Base-by-base conservation (phyloP, 352 stramenopile species). In the Phytophthora sansomeana region DNA sequence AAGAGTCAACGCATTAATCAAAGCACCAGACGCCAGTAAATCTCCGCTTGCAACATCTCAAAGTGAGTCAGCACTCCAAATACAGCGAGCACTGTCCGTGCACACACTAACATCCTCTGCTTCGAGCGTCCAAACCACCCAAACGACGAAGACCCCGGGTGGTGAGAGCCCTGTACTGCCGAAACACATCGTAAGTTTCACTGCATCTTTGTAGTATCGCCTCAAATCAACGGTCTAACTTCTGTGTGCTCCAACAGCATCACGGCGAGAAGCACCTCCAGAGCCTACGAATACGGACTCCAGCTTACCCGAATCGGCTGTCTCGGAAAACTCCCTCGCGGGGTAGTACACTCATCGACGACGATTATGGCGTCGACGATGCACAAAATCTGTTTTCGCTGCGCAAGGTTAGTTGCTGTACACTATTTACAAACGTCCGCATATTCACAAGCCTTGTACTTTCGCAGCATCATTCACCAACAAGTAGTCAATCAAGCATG, bases 271-370 rank as follows among this genome's bases (percentile, higher is more conserved):
- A 77, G 32, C 43, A 79, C 5, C 41, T 78, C 3, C 75, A 77
- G 11, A 74, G 54, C 14, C 35, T 75, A 13, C 72, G 75, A 21
- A 72, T 74, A 36, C 72, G 78, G 26, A 87, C 78, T 17, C 75
- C 75, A 50, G 75, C 70, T 14, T 67, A 33, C 50, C 69, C 42
- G 1, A 67, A 73, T 49, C 59, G 64, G 8, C 33, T 68, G 8
- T 74, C 69, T 29, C 73, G 54, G 13, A 80, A 75, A 29, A 59
- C 69, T 19, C 47, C 43, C 2, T 62, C 56, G 4, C 58, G 42
- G 6, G 39, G 39, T 19, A 58, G 44, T 46, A 17, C 59, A 39
- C 50, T 63, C 14, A 35, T 54, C 14, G 46, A 60, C 10, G 55
- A 63, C 13, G 52, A 67, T 9, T 32, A 59, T 24, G 29, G 48